Evolutionary conservation across 345 rosid species (phyloP).

Genomic region (Eutrema japonicum): DNA sequence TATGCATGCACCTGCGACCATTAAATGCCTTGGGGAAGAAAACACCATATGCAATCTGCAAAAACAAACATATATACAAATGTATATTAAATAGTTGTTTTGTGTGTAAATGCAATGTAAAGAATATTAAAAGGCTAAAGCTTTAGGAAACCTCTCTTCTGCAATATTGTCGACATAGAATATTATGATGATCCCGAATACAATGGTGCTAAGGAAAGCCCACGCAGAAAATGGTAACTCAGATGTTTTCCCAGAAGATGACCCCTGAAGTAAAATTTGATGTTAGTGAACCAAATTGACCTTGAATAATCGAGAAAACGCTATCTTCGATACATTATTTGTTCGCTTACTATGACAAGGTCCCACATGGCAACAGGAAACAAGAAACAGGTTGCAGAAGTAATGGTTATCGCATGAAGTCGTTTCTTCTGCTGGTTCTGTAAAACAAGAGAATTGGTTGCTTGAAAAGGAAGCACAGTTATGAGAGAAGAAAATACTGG

Average conservation of each 20-base stretch:
- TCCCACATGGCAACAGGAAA: conserved; percentile 99
- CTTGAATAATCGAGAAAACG: background rate
- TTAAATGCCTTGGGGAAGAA: conserved; percentile 95
- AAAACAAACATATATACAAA: conserved; percentile 10
- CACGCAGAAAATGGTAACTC: conserved; percentile 84
- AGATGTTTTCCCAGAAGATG: conserved; percentile 55
- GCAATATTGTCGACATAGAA: conserved; percentile 88
- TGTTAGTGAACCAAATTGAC: conserved; percentile 37
- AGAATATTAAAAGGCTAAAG: background rate
- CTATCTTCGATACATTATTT: background rate
- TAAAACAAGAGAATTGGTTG: conserved; percentile 24
- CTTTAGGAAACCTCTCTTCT: conserved; percentile 78
- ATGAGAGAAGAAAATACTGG: conserved; percentile 1
- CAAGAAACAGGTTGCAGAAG: conserved; percentile 87
- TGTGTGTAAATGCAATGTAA: background rate
- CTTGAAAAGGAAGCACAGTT: background rate
- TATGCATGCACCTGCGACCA: conserved; percentile 89
- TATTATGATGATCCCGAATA: conserved; percentile 83
- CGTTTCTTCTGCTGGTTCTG: conserved; percentile 94
- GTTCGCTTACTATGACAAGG: conserved; percentile 73
- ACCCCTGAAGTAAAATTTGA: conserved; percentile 59
- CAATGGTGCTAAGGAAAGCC: conserved; percentile 81
- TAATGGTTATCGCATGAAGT: conserved; percentile 83
- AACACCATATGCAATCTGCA: conserved; percentile 96
- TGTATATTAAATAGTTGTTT: background rate